Base-by-base conservation (phyloP, 176 grass and related monocot species). In the Calamus simplicifolius region DNA sequence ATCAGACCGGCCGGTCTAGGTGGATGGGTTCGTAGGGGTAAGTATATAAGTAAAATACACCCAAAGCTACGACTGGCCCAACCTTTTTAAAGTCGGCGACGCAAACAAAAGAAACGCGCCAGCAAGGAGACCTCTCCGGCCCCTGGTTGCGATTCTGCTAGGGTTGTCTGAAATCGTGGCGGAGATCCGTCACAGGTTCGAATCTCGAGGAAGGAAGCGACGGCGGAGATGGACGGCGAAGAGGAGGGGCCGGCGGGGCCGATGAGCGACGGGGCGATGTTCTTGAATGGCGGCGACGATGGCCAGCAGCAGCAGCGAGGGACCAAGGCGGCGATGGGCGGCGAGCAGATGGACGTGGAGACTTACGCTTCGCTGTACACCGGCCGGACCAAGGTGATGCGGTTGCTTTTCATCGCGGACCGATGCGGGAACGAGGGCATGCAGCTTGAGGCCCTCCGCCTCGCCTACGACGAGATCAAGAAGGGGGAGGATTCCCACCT, bases 261-360 rank as follows among this genome's bases (percentile, higher is more conserved):
- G 25, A 75, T 85, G 18, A 63, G 19, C 3, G 81, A 83, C n/a
- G 78, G 73, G 6, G 38, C 69, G 0, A 88, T 84, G 69, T 73
- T 78, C 53, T 77, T 83, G 18, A 80, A 75, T 29, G 78, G 67
- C 4, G 72, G 38, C 50, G 75, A 70, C 14, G 70, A 56, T 29
- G 60, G 48, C 19, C 59, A 25, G 49, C 58, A 14, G 59, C 19
- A 77, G 35, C 51, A 81, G 7, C 63, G 70, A 3, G 63, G 70
- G 25, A 80, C 81, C 19, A 25, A 81, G 19, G 72, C 84, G 51
- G 84, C 79, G 10, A 66, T 51, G 16, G 68, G 68, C 55, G 72
- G 79, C 5, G 88, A 93, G 52, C 94, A 87, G 85, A 81, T 98
- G 63, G 94, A 98, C 49, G 81, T 98, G 55, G 94, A 98, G 84